These are phyloP conservation scores for Tricholoma flavovirens DNA, from an alignment of 768 basidiomycete species.

Conservation along the genomic window DNA sequence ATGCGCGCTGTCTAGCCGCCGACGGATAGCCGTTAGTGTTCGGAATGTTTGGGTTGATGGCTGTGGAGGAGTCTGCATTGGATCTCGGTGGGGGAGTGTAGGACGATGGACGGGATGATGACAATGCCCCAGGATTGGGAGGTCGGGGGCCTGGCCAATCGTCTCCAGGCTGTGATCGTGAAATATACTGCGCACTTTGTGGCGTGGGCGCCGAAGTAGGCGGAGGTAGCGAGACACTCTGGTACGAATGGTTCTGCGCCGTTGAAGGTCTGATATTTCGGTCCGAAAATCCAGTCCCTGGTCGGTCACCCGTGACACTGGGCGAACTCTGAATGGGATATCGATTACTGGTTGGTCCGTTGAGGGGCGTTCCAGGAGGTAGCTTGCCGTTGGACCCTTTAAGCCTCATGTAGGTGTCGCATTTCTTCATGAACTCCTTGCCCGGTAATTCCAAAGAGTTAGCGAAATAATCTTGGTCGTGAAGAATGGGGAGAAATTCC, in stretches of 20 bases:
- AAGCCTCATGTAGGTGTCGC: constrained; percentile 81
- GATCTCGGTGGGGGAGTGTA: constrained; percentile 39
- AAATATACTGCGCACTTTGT: constrained; percentile 13
- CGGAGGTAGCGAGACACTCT: constrained; percentile 28
- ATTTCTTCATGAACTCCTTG: constrained; percentile 95
- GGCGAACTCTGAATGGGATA: constrained; percentile 32
- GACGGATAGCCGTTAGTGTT: constrained; percentile 45
- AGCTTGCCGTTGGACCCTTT: constrained; percentile 57
- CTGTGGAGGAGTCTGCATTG: constrained; percentile 38
- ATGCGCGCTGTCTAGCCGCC: constrained; percentile 47
- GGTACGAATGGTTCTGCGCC: constrained; percentile 36
- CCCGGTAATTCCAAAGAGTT: constrained; percentile 84
- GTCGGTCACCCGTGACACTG: constrained; percentile 36
- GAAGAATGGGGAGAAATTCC: constrained; percentile 81
- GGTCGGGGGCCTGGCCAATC: constrained; percentile 43
- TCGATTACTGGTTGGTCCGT: constrained; percentile 35
- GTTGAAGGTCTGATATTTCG: constrained; percentile 36
- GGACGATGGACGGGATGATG: constrained; percentile 44
- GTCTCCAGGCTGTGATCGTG: constrained; percentile 22
- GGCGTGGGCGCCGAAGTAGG: constrained; percentile 35
- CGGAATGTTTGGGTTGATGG: constrained; percentile 33
- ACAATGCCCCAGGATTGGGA: constrained; percentile 14
- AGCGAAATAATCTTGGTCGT: constrained; percentile 89
- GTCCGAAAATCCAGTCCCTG: constrained; percentile 34
- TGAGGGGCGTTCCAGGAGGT: constrained; percentile 30